Evolutionary conservation across 169 alveolate species (phyloP).

Genomic region (Eimeria tenella): DNA sequence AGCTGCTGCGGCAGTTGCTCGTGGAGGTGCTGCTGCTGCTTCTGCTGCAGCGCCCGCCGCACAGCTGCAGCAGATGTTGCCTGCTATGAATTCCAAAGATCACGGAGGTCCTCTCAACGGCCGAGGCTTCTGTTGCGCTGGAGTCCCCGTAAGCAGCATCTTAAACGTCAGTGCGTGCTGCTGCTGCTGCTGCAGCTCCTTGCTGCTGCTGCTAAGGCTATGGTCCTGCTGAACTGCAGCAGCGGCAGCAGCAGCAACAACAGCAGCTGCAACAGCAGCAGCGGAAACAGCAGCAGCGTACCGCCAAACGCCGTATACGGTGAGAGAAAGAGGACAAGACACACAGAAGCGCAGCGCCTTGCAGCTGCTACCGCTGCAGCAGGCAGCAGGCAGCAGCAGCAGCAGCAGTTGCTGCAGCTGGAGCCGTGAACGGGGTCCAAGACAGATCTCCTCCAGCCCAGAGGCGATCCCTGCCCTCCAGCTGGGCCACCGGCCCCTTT

Average conservation of each 20-base stretch:
- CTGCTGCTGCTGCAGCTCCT: background rate
- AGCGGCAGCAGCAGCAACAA: conserved; percentile 5
- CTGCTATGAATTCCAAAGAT: background rate
- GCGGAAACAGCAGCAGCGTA: background rate
- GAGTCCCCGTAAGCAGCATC: conserved; percentile 20
- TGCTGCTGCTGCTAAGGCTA: no score
- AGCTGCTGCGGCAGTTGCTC: background rate
- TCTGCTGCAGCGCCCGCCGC: background rate
- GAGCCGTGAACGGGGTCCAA: background rate
- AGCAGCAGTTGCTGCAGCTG: background rate
- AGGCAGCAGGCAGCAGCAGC: background rate
- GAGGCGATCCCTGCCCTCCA: no score
- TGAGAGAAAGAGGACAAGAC: background rate
- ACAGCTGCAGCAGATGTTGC: conserved; percentile 1
- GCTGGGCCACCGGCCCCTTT: no score
- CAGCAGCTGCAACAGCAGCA: conserved; percentile 34
- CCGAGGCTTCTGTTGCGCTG: conserved; percentile 10
- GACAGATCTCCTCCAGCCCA: no score
- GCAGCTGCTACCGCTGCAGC: background rate
- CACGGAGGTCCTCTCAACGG: conserved; percentile 46
- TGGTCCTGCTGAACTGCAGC: background rate
- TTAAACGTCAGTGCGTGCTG: background rate
- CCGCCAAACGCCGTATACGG: background rate
- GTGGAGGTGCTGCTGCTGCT: background rate
- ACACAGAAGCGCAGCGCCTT: no score